A percentile compares a stretch with the other conserved stretches of the same genome.
phyloP scores from a whole-genome alignment of 2,329 filamentous ascomycete genomes.

The Nemania diffusa region DNA sequence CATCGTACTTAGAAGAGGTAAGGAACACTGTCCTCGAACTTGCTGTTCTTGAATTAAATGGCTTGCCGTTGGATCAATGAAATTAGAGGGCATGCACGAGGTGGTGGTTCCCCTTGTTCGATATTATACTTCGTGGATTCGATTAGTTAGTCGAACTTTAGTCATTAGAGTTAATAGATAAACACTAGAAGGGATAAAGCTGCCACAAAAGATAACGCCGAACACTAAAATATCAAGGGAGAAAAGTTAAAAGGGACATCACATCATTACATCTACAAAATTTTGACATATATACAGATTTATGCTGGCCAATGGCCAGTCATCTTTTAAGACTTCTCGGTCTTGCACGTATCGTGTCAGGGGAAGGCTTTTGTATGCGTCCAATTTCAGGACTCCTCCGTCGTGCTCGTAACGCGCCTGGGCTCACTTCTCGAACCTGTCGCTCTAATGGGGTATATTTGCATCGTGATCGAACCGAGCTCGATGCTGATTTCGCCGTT shows the following conservation, averaged over 20 bases:
- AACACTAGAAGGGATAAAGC: background rate
- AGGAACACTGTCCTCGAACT: background rate
- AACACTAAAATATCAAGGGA: conserved; percentile 22
- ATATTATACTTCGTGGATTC: conserved; percentile 8
- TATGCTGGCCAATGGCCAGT: conserved; percentile 31
- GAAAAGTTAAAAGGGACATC: conserved; percentile 24
- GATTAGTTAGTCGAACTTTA: background rate
- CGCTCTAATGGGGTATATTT: conserved; percentile 41
- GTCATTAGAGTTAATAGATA: background rate
- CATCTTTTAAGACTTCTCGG: conserved; percentile 54
- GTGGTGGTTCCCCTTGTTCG: background rate
- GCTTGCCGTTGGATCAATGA: background rate
- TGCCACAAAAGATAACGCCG: conserved; percentile 25
- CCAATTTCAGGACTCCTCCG: conserved; percentile 60
- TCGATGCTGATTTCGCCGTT: conserved; percentile 42
- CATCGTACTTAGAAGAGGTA: too few relatives aligned
- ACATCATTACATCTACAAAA: conserved; percentile 38
- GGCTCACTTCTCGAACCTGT: conserved; percentile 49
- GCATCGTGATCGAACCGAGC: conserved; percentile 43
- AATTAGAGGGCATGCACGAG: background rate
- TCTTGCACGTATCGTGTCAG: conserved; percentile 55
- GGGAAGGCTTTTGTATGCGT: conserved; percentile 60
- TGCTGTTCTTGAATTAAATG: background rate
- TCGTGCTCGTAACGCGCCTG: conserved; percentile 50
- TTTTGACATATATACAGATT: conserved; percentile 51